Base-by-base conservation (phyloP, 257 asterid genomes). In the Sherardia arvensis region DNA sequence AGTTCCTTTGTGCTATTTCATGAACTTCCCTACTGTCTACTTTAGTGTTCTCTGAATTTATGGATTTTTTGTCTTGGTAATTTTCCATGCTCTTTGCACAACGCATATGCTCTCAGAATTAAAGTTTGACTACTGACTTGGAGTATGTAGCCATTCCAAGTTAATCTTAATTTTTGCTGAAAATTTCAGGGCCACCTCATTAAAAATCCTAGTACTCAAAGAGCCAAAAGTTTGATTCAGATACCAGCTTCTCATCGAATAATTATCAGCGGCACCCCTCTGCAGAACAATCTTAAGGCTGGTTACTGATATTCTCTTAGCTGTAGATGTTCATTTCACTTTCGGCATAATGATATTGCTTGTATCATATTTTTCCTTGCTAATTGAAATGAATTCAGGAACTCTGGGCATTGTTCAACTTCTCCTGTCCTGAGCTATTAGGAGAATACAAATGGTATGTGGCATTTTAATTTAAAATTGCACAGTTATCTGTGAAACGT, bases 181-280 rank as follows among this genome's bases (percentile, higher is more conserved):
- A 71, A 70, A 5, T 62, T 72, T 61, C 68, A 91, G 98, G 98
- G 98, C 22, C 98, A 91, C 79, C 90, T 91, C 69, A 91, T 91
- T 78, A 91, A 91, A 83, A 91, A 91, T 78, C 98, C 97, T 32
- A 87, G 87, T 68, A 91, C 98, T 30, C 97, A 91, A 76, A 88
- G 98, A 77, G 97, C 98, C n/a, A 86, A 91, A 82, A 86, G 95
- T 80, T 82, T 91, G 81, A 96, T 86, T 69, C 87, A 85, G 75
- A 82, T 91, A 68, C 95, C 98, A 43, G 88, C 95, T 67, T 80
- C 67, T 68, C 98, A 74, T 71, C 95, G 95, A 57, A 74, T 91
- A 77, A 88, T 91, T 48, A 91, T 91, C 70, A 91, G 98, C 70
- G 98, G 98, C 75, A 91, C 98, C 25, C 98, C 98, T 69, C 85